A percentile compares a stretch with the other conserved stretches of the same genome.
phyloP scores from a whole-genome alignment of 225 moss, liverwort and hornwort genomes.

The Straminergon stramineum region DNA sequence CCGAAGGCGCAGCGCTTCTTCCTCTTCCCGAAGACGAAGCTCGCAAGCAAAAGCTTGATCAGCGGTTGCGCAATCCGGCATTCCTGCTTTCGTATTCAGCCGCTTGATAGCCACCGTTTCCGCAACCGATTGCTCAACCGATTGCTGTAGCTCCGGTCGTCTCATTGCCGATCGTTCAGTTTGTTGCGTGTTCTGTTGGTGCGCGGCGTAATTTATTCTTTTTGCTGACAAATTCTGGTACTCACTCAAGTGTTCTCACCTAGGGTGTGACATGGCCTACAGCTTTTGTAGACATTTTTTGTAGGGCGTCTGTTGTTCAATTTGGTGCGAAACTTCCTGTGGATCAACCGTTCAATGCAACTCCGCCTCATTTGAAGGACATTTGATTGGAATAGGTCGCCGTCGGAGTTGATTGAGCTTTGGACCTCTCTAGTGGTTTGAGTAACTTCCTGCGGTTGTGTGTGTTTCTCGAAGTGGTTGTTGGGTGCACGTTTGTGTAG shows the following conservation, averaged over 20 bases:
- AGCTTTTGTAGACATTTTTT: neutral
- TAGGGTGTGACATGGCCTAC: neutral
- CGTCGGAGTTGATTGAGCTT: neutral
- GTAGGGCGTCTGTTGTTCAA: neutral
- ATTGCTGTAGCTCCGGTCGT: neutral
- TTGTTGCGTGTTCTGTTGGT: neutral
- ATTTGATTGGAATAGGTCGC: neutral
- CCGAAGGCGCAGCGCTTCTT: neutral
- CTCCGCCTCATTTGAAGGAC: neutral
- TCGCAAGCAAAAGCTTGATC: neutral
- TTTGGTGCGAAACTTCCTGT: neutral
- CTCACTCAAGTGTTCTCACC: neutral
- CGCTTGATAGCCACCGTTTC: too few relatives aligned
- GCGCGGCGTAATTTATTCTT: neutral
- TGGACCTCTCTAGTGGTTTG: neutral
- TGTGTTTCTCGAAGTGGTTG: neutral
- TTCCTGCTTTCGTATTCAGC: neutral
- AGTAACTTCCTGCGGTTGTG: neutral
- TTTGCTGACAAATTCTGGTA: neutral
- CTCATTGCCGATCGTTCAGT: neutral
- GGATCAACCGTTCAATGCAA: neutral
- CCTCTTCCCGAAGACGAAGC: neutral
- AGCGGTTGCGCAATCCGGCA: neutral
- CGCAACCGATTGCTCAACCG: neutral
- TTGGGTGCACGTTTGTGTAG: neutral